Evolutionary conservation across 192 early-diverging fungal species (phyloP).

Genomic region (Backusella mclennaniae): DNA sequence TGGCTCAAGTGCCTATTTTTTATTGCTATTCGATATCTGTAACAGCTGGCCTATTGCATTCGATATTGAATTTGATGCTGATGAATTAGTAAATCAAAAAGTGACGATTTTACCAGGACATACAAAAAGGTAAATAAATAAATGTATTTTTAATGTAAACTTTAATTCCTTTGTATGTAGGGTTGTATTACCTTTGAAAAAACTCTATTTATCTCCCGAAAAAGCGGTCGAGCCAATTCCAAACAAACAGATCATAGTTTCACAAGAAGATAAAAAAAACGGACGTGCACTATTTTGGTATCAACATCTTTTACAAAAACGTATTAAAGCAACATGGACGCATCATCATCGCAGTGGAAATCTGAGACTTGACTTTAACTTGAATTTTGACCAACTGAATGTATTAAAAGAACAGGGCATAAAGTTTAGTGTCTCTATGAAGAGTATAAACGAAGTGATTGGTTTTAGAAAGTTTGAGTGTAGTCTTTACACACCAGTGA

Average conservation of each 20-base stretch:
- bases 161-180: background rate
- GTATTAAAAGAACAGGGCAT: constrained; percentile 62
- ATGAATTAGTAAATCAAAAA: constrained; percentile 42
- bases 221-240: constrained; percentile 57
- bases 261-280: constrained; percentile 46
- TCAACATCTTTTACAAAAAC: constrained; percentile 60
- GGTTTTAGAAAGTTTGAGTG: constrained; percentile 41
- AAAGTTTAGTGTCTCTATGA: constrained; percentile 46
- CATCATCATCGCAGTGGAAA: constrained; percentile 48
- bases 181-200: constrained; percentile 54
- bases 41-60: constrained; percentile 73
- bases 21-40: constrained; percentile 72
- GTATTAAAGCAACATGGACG: constrained; percentile 46
- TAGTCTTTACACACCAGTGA: constrained; percentile 45
- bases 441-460: background rate
- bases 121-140: constrained; percentile 19
- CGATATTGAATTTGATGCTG: constrained; percentile 67
- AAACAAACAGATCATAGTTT: constrained; percentile 78
- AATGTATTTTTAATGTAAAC: background rate
- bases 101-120: constrained; percentile 30
- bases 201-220: constrained; percentile 52
- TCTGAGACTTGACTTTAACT: constrained; percentile 48
- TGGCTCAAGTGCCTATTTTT: constrained; percentile 60
- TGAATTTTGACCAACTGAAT: constrained; percentile 51
- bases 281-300: constrained; percentile 73